Conservation (phyloP, 345 rosid genomes). For the Draba incana region DNA sequence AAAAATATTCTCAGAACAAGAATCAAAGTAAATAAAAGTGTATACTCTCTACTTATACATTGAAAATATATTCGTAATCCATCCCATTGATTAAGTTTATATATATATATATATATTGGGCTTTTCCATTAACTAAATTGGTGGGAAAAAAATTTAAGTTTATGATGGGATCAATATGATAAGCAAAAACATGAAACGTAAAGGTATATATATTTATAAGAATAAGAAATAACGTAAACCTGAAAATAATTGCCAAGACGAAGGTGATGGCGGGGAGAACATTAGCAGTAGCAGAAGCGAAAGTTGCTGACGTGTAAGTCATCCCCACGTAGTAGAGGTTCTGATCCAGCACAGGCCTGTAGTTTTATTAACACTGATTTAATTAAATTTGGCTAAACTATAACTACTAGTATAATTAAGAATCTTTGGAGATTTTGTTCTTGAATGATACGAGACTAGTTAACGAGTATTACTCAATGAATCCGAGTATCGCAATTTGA, state of each 20-base stretch:
- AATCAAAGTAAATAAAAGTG: slow-evolving; percentile 22
- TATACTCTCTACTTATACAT: no score
- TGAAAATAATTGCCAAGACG: slow-evolving; percentile 77
- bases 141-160: neutral
- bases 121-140: neutral
- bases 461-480: slow-evolving; percentile 69
- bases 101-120: no score
- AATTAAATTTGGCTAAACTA: neutral
- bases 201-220: neutral
- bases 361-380: slow-evolving; percentile 20
- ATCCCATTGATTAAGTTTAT: neutral
- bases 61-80: neutral
- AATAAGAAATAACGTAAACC: slow-evolving; percentile 45
- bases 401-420: neutral
- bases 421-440: neutral
- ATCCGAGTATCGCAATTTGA: slow-evolving; percentile 69
- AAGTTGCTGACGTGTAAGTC: slow-evolving; percentile 92
- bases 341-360: slow-evolving; percentile 96
- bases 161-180: slow-evolving; percentile 8
- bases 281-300: slow-evolving; percentile 73
- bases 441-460: neutral
- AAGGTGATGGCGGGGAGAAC: slow-evolving; percentile 84
- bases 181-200: neutral
- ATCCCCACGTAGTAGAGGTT: slow-evolving; percentile 83
- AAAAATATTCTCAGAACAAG: slow-evolving; percentile 18